Base-by-base conservation (phyloP, 2,329 filamentous ascomycete genomes). In the Cladosporium velox region DNA sequence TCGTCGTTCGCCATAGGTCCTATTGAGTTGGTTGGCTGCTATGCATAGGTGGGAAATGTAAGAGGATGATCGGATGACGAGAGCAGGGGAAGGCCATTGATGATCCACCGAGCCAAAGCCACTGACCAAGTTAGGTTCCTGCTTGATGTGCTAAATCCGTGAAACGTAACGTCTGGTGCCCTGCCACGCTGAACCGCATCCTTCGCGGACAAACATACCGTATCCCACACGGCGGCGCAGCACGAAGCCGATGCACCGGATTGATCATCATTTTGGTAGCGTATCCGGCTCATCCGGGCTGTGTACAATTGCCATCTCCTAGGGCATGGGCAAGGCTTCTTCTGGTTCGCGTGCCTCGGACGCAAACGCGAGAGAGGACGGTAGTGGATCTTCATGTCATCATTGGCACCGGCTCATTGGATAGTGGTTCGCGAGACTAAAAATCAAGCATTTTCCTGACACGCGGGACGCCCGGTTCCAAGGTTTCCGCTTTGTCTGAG, bases 301-400 rank as follows among this genome's bases (percentile, higher is more conserved):
- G 57, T 32, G 34, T 59, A 38, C n/a, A 24, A 58, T 41, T 15
- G n/a, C 34, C 55, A 59, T 35, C 52, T 21, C 11, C 7, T 12
- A 30, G 26, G 34, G 35, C 38, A 59, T 41, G 14, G 38, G 26
- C 57, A 32, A 18, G 5, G 11, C 21, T 12, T 12, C 24, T 35
- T 58, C 34, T 28, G 35, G 35, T 35, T 59, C 57, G 57, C 55
- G 55, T 28, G 21, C 7, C 30, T 58, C 55, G 55, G 55, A 26
- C 12, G 26, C 32, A 54, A 54, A 54, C 21, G 60, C 60, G 60
- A 63, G 41, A 28, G 28, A 47, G 34, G 14, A 63, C 10, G 49
- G 28, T 26, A 55, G 61, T 52, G 61, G 61, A 64, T 64, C 51
- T 32, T 30, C 26, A 64, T 44, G 61, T 64, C 61, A 57, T 64